Evolutionary conservation across 2,329 filamentous ascomycete genomes (phyloP), one percentile per base, ranked within the genome.

Genomic region (Mycosphaerella arachidis): DNA sequence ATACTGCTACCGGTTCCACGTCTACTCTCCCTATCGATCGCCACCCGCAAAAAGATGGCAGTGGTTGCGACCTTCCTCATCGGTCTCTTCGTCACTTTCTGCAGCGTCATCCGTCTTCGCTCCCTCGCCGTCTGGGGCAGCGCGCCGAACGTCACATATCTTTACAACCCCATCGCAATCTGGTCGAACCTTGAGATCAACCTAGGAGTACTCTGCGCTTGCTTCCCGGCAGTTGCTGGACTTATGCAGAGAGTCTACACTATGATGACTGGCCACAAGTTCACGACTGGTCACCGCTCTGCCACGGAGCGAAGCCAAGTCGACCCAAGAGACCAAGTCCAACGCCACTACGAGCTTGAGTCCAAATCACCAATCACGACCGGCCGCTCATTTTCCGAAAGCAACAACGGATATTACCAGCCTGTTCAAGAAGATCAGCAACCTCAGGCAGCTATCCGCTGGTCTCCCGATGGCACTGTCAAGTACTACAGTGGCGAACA

Each of bases 1-100:
- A 66, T 67, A 53, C n/a, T 65, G 18, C 57, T 69, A 2, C 67
- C 67, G 12, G 58, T 69, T n/a, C 67, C 66, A 18, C 58, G 59
- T 3, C 57, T 65, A 1, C 53, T 61, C 29, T 53, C 59, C 1
- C 58, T 65, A 13, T 57, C 48, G 33, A 63, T 65, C 30, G 51
- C 61, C 9, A 61, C 58, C 1, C 56, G 63, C 30, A 68, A 67
- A 50, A 68, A 66, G 57, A 54, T 66, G 9, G 62, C 61, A 20
- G 60, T 66, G 8, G 51, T 63, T 29, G n/a, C 61, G 8, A 68
- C 63, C 24, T 69, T 69, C 60, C 48, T 61, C 24, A 56, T 69
- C 20, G 66, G 65, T 30, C 58, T 66, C 13, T 59, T 67, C 51
- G 66, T 67, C 50, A 68, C 66, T 2, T 48, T 57, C 6, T 68